Evolutionary conservation across 169 alveolate species (phyloP), one percentile per base, ranked within the genome.

Genomic region (Eimeria tenella): DNA sequence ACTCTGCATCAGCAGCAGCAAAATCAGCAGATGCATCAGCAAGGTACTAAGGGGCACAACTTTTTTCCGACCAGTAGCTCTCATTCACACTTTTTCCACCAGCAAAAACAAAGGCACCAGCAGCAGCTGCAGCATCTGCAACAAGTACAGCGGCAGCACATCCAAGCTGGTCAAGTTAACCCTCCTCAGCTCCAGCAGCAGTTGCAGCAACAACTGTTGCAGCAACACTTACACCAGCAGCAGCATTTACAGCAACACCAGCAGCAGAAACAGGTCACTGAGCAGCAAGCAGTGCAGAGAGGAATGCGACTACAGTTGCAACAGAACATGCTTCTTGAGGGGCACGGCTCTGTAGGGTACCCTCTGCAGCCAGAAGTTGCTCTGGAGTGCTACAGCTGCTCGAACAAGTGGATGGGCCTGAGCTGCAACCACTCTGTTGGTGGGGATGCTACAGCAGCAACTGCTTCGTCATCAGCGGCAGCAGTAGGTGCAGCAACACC

Each of bases 341-440:
- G 23, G 55, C 89, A 52, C 4, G 21, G 58, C 89, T 55, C 52
- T 81, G 31, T 23, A 23, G 21, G 42, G 17, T 52, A 23, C 4
- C 55, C 73, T 17, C 55, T 81, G 71, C 55, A 52, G 10, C 68
- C 11, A 4, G 65, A 81, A 19, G 89, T 21, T n/a, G 25, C 73
- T 9, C 55, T 55, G 11, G 23, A 50, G 50, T 81, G 89, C 89
- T 81, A 31, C 53, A 23, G 89, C 89, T 53, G 89, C 89, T 42
- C 65, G 6, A 81, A 81, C 89, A 81, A 21, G 23, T 81, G 89
- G 89, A 60, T 21, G 55, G 89, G 89, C 73, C n/a, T n/a, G 52
- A 21, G 10, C 56, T 23, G 89, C 21, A 50, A 15, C 19, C 89
- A 19, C n/a, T 42, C 55, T 10, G 73, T 50, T 21, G 89, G 73